Evolutionary conservation across 2,329 filamentous ascomycete genomes (phyloP).

Genomic region (Xenosphaeropsis pyriputrescens): DNA sequence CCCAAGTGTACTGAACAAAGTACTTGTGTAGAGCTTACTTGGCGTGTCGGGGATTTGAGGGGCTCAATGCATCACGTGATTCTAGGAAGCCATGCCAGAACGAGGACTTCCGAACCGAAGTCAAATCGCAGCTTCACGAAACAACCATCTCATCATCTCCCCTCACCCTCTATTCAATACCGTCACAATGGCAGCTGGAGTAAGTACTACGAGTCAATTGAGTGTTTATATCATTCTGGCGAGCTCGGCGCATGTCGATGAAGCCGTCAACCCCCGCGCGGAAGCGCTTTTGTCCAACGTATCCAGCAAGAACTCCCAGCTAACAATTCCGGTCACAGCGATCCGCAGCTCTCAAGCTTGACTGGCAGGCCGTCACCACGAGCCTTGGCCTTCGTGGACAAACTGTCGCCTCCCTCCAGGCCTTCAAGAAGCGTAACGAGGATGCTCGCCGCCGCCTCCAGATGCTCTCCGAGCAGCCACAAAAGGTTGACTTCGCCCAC

Average conservation of each 20-base stretch:
- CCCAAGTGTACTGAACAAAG: no score
- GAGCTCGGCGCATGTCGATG: no score
- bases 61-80: slow-evolving; percentile 9
- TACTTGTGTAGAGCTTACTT: no score
- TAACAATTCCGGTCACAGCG: slow-evolving; percentile 40
- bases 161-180: slow-evolving; percentile 21
- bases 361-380: slow-evolving; percentile 91
- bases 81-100: slow-evolving; percentile 4
- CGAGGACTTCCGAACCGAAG: slow-evolving; percentile 7
- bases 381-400: slow-evolving; percentile 93
- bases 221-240: slow-evolving; percentile 1
- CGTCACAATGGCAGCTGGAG: slow-evolving; percentile 50
- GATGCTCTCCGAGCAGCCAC: slow-evolving; percentile 68
- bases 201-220: slow-evolving; percentile 31
- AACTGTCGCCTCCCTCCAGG: slow-evolving; percentile 78
- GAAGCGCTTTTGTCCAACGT: neutral
- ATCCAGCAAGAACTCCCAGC: slow-evolving; percentile 4
- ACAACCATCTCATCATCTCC: slow-evolving; percentile 11
- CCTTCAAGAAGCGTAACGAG: slow-evolving; percentile 99
- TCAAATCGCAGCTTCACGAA: slow-evolving; percentile 1
- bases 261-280: no score
- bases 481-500: slow-evolving; percentile 80
- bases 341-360: slow-evolving; percentile 97
- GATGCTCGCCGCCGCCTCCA: slow-evolving; percentile 91
- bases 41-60: no score